Base-by-base conservation (phyloP, 2,329 filamentous ascomycete genomes). In the Calonectria pauciramosa region DNA sequence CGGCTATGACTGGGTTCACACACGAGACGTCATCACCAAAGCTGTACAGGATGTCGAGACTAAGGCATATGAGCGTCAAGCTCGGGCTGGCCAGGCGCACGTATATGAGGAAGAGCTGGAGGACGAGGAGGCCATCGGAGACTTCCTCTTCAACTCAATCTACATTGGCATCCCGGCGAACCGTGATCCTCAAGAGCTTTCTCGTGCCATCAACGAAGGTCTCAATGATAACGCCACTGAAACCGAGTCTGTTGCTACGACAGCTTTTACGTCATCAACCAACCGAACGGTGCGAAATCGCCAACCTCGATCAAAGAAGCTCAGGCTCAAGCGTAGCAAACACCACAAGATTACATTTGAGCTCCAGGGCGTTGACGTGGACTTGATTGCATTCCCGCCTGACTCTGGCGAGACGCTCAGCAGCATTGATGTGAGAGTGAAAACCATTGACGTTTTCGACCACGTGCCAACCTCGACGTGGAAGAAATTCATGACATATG, bases 111-210 rank as follows among this genome's bases (percentile, higher is more conserved):
- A 93, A 44, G 93, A 96, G 30, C 90, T 94, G 28, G 94, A 98
- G 64, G 94, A 96, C 54, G 94, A 96, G 84, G 95, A 93, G 16
- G 94, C 94, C 8, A 97, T 99, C 84, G 96, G 95, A 8, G 97
- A 99, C 83, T 98, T 97, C 79, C 89, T 99, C 20, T 99, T 99
- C 89, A 99, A 99, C 83, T 99, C 97, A 0, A 98, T 99, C 70
- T 99, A 98, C 86, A 98, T 99, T 80, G 96, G 95, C 18, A 94
- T 99, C 23, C 94, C 96, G 0, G 91, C 94, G 14, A 97, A 96
- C 79, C 92, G 94, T 72, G 96, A 99, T 79, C 95, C 96, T 7
- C 91, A 91, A 68, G 95, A 98, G 36, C 89, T 99, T 13, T 90
- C 95, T 5, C 91, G 92, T 59, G 94, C 94, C 49, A 98, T 99